phyloP scores from a whole-genome alignment of 2,329 filamentous ascomycete genomes.

The Ophiostoma angusticollis region DNA sequence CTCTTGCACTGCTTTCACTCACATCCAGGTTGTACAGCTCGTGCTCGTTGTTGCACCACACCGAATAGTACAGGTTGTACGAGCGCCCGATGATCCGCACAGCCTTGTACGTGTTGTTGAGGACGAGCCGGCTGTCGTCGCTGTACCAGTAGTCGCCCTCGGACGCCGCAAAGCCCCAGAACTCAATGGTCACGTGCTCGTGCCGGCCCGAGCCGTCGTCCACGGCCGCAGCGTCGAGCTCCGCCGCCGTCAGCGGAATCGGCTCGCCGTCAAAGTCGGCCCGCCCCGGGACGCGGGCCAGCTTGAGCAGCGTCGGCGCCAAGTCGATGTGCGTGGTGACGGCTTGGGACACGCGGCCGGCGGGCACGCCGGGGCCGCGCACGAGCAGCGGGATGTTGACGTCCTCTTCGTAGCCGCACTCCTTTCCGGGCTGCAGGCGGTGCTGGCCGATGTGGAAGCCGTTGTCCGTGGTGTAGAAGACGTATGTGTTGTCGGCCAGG shows the following conservation, averaged over 20 bases:
- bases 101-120: conserved; percentile 48
- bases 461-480: conserved; percentile 47
- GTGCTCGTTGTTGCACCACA: conserved; percentile 56
- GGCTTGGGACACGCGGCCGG: conserved; percentile 26
- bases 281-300: conserved; percentile 25
- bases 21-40: conserved; percentile 46
- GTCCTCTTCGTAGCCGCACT: conserved; percentile 45
- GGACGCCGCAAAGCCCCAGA: conserved; percentile 33
- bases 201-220: conserved; percentile 18
- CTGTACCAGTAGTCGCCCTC: conserved; percentile 23
- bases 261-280: conserved; percentile 43
- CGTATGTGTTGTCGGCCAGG: conserved; percentile 47
- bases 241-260: conserved; percentile 28
- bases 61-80: conserved; percentile 52
- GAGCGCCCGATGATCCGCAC: conserved; percentile 38
- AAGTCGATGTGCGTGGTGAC: conserved; percentile 51
- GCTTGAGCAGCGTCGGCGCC: conserved; percentile 43
- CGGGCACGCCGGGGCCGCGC: conserved; percentile 41
- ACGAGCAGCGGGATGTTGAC: conserved; percentile 47
- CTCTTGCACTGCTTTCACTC: no score
- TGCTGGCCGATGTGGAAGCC: conserved; percentile 48
- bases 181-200: conserved; percentile 47
- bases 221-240: conserved; percentile 13
- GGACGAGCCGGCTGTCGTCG: conserved; percentile 13
- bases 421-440: conserved; percentile 43